These are phyloP conservation scores for Juncus effusus DNA, from an alignment of 176 grass and related monocot genomes.

Conservation along the genomic window DNA sequence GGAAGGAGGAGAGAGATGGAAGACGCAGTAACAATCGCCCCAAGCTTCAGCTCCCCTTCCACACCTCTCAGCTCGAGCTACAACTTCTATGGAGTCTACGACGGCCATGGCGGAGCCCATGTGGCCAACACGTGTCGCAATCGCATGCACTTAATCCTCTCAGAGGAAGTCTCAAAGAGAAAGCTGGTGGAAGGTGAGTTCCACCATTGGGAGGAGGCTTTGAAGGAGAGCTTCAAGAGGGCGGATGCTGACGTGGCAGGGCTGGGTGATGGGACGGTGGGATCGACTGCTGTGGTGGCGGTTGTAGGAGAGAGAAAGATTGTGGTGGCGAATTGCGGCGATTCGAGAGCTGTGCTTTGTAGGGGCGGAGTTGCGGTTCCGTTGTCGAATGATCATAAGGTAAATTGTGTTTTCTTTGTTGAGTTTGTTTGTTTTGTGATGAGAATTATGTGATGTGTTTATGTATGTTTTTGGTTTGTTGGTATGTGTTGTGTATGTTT, in stretches of 20 bases:
- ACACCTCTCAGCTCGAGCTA: background rate
- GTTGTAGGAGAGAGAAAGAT: constrained; percentile 28
- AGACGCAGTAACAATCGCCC: constrained; percentile 33
- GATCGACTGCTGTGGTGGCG: constrained; percentile 39
- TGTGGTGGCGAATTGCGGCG: constrained; percentile 45
- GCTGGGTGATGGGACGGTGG: constrained; percentile 18
- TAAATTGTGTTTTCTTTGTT: constrained; percentile 10
- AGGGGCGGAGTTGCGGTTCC: constrained; percentile 20
- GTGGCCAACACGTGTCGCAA: constrained; percentile 25
- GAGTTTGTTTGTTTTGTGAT: background rate
- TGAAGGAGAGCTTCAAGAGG: constrained; percentile 23
- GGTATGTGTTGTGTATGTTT: background rate
- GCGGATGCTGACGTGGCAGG: constrained; percentile 25
- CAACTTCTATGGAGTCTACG: constrained; percentile 41
- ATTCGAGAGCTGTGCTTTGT: constrained; percentile 39
- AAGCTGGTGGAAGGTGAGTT: constrained; percentile 1
- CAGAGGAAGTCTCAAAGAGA: constrained; percentile 14
- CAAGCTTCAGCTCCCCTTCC: background rate
- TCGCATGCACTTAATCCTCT: constrained; percentile 27
- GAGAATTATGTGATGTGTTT: background rate
- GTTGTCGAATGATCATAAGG: constrained; percentile 38
- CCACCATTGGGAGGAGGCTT: constrained; percentile 11
- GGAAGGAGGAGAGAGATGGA: constrained; percentile 50
- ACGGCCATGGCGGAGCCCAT: constrained; percentile 28
- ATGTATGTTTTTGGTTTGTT: constrained; percentile 4